phyloP scores from a whole-genome alignment of 2,329 filamentous ascomycete genomes.

The Hypoxylon sp. region DNA sequence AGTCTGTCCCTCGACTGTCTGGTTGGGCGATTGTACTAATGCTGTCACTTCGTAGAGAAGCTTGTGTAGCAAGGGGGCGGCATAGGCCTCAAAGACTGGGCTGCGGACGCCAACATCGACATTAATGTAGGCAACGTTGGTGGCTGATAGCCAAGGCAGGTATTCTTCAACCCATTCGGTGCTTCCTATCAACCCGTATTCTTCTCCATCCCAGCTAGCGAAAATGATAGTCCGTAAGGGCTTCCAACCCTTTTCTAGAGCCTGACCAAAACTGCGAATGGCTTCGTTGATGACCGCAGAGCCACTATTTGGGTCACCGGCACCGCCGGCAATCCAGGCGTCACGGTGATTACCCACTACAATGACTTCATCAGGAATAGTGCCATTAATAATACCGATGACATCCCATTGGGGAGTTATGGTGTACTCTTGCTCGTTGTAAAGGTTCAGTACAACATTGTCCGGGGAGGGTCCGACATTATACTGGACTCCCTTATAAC shows the following conservation, averaged over 20 bases:
- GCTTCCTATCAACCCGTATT: constrained; percentile 87
- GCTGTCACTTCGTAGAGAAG: constrained; percentile 77
- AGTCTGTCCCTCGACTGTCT: constrained; percentile 78
- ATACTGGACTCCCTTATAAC: constrained; percentile 86
- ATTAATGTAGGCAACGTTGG: constrained; percentile 87
- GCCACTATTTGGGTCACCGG: constrained; percentile 85
- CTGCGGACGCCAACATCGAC: constrained; percentile 82
- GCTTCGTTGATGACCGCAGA: constrained; percentile 85
- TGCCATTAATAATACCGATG: constrained; percentile 92
- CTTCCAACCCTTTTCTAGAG: constrained; percentile 81
- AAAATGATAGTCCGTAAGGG: constrained; percentile 93
- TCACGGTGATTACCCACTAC: constrained; percentile 94
- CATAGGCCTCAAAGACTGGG: constrained; percentile 72
- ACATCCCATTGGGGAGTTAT: constrained; percentile 91
- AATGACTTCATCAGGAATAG: constrained; percentile 85
- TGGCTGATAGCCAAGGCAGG: constrained; percentile 80
- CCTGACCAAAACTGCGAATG: constrained; percentile 79
- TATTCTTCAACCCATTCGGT: constrained; percentile 97
- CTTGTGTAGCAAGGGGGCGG: constrained; percentile 82
- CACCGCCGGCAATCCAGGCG: constrained; percentile 88
- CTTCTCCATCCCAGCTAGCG: constrained; percentile 85
- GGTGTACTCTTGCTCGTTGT: constrained; percentile 85
- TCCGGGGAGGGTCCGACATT: constrained; percentile 87
- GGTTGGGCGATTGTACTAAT: constrained; percentile 79
- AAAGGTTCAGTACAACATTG: constrained; percentile 77